Conservation (phyloP, 805 yeast genomes). For the Hanseniaspora clermontiae region DNA sequence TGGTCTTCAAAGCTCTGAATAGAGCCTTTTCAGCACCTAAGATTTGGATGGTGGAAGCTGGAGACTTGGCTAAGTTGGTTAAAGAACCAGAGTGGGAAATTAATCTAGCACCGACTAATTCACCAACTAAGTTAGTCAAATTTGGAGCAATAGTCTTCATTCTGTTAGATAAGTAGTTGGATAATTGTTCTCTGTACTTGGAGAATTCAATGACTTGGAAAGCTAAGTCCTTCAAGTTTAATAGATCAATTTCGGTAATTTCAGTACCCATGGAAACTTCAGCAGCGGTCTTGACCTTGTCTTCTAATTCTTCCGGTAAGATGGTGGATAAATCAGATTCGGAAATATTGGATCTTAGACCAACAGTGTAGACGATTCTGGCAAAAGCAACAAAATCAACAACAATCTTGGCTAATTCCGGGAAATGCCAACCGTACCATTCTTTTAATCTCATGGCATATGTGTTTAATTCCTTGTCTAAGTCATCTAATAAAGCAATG, state of each 20-base stretch:
- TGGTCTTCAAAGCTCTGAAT: slow-evolving; percentile 95
- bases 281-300: slow-evolving; percentile 87
- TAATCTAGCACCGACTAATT: slow-evolving; percentile 94
- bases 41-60: slow-evolving; percentile 96
- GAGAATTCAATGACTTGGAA: slow-evolving; percentile 94
- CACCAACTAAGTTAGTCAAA: slow-evolving; percentile 89
- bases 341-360: slow-evolving; percentile 79
- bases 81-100: slow-evolving; percentile 96
- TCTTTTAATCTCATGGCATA: slow-evolving; percentile 98
- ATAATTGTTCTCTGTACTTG: slow-evolving; percentile 89
- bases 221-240: slow-evolving; percentile 80
- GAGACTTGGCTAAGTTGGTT: slow-evolving; percentile 90
- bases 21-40: slow-evolving; percentile 98
- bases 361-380: slow-evolving; percentile 85
- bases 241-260: slow-evolving; percentile 80
- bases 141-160: slow-evolving; percentile 99
- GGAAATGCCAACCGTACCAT: slow-evolving; percentile 99
- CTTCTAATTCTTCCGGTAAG: slow-evolving; percentile 86
- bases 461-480: slow-evolving; percentile 94
- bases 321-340: slow-evolving; percentile 83
- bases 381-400: slow-evolving; percentile 94
- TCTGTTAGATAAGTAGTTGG: slow-evolving; percentile 80
- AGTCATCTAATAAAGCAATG: slow-evolving; percentile 87
- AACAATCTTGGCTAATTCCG: slow-evolving; percentile 94
- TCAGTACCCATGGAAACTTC: slow-evolving; percentile 99